Evolutionary conservation across 495 filamentous ascomycete genomes (phyloP), one percentile per base, ranked within the genome.

Genomic region (Pyrenula aspistea): DNA sequence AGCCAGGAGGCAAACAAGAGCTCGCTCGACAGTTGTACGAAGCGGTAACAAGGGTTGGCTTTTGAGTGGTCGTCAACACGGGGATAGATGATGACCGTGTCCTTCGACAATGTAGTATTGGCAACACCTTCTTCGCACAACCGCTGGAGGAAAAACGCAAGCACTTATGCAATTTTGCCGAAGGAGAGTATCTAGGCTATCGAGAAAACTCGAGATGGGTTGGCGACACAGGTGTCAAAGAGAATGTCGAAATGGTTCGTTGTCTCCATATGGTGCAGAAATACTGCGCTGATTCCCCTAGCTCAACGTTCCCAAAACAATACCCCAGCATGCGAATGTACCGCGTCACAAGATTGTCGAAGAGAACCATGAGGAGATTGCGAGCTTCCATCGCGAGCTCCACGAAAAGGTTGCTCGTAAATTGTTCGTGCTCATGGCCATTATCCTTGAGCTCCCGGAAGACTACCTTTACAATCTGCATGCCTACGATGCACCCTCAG

Each of bases 381-480:
- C 75, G 53, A 53, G 59, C 3, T 81, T 83, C 59, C 67, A 66
- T 11, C 65, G 68, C 11, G 67, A 74, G 51, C 71, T 78, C 24
- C 75, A 79, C 55, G 65, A 77, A 24, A 61, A 74, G 11, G 25
- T 25, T 31, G 23, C 31, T n/a, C 22, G 31, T 1, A 69, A 68
- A 53, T 36, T 69, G 1, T 62, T 69, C 53, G 51, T 61, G 3
- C 36, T 70, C 47, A 76, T 80, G 24, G 68, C 77, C 0, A 70
- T 76, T 57, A 71, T 80, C 22, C 68, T 83, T 4, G 76, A 81
- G 60, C 57, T 83, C 3, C 77, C 78, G 3, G 77, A 81, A 55
- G 71, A 78, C 36, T 76, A 70, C 57, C 67, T 83, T 11, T 63
- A 71, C 1, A 60, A 73, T 4, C 67, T 67, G 2, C 78, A 83